Percentiles rank a stretch among this genome's conserved stretches.
Conservation (phyloP, 495 filamentous ascomycete genomes). For the Penicillium cataractarum region DNA sequence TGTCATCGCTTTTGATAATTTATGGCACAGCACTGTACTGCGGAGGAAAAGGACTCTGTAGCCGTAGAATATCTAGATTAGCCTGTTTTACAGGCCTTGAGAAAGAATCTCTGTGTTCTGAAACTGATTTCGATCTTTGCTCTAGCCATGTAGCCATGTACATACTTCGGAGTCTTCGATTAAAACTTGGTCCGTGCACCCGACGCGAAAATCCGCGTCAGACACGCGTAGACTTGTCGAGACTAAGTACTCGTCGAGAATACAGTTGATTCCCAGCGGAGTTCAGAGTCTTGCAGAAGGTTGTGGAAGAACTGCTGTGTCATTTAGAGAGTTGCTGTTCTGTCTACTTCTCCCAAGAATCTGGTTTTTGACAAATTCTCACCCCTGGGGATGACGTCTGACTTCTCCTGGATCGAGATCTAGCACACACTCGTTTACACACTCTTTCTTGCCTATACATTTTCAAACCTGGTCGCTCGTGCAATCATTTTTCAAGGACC, state of each 20-base stretch:
- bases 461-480: not conserved
- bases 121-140: no score
- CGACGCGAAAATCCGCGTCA: conserved; percentile 33
- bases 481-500: not conserved
- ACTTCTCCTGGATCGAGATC: conserved; percentile 13
- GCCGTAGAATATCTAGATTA: no score
- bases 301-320: not conserved
- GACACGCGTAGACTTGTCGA: not conserved
- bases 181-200: conserved; percentile 41
- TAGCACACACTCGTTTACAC: not conserved
- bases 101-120: no score
- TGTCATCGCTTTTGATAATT: no score
- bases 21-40: no score
- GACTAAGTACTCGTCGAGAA: not conserved
- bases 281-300: not conserved
- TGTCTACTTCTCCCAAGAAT: not conserved
- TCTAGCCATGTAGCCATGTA: no score
- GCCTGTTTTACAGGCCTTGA: no score
- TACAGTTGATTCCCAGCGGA: not conserved
- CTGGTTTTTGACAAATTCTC: conserved; percentile 9
- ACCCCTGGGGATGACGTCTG: conserved; percentile 28
- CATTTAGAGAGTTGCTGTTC: not conserved
- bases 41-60: no score
- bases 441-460: not conserved
- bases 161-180: no score